Evolutionary conservation across 202 grass and related monocot genomes (phyloP).

Genomic region (Setaria italica): DNA sequence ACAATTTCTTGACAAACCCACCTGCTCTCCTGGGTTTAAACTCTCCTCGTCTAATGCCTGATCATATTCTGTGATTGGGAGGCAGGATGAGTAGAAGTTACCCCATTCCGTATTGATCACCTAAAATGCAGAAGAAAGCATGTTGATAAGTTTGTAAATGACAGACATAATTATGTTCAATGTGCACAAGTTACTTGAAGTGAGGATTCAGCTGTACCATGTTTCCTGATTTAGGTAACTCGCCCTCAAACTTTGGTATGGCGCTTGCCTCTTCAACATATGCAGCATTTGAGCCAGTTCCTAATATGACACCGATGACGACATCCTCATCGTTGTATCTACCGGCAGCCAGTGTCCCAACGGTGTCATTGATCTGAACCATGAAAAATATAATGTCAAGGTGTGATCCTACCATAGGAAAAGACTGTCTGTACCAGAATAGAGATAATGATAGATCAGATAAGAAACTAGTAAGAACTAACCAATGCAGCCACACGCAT

Average conservation of each 20-base stretch:
- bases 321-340: constrained; percentile 73
- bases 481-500: constrained; percentile 73
- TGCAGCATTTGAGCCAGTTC: constrained; percentile 78
- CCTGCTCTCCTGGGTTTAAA: constrained; percentile 81
- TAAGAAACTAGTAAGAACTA: constrained; percentile 24
- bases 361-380: constrained; percentile 74
- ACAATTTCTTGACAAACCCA: background rate
- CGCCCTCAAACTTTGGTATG: constrained; percentile 73
- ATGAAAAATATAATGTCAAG: constrained; percentile 38
- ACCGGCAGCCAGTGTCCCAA: constrained; percentile 75
- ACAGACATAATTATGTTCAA: background rate
- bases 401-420: background rate
- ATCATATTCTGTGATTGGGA: constrained; percentile 79
- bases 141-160: background rate
- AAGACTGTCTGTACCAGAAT: background rate
- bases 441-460: background rate
- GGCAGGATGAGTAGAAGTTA: constrained; percentile 69
- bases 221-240: constrained; percentile 60
- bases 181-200: background rate
- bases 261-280: constrained; percentile 68
- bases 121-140: constrained; percentile 40
- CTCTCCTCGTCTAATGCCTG: constrained; percentile 83
- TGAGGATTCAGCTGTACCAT: constrained; percentile 53
- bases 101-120: constrained; percentile 98
- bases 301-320: constrained; percentile 65